A percentile compares a stretch with the other conserved stretches of the same genome.
These are phyloP conservation scores for Samsoniella hepiali DNA, from an alignment of 2,329 filamentous ascomycete genomes.

Conservation along the genomic window DNA sequence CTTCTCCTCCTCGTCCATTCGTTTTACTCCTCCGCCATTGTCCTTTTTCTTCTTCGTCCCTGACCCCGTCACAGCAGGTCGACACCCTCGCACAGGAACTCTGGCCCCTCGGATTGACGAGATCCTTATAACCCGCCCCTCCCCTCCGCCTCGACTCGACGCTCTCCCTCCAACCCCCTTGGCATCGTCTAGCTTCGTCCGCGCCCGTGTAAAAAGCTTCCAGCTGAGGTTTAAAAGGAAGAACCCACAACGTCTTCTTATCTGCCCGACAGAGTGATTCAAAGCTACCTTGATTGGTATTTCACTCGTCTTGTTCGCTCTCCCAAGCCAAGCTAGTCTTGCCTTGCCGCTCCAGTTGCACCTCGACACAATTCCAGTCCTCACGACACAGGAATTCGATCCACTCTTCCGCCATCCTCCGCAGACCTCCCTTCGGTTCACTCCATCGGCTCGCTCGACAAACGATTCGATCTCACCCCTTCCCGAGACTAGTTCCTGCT, in stretches of 20 bases:
- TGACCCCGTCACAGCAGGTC: constrained; percentile 38
- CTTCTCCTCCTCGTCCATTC: constrained; percentile 45
- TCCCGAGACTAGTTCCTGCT: constrained; percentile 16
- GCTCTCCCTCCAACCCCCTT: constrained; percentile 9
- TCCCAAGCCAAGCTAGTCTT: constrained; percentile 15
- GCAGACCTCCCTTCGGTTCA: constrained; percentile 19
- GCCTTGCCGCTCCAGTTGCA: neutral
- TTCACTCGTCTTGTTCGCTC: constrained; percentile 27
- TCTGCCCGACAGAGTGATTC: constrained; percentile 31
- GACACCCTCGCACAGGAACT: constrained; percentile 27
- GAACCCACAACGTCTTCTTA: constrained; percentile 9
- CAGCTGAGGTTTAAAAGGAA: neutral
- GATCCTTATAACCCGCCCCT: constrained; percentile 15
- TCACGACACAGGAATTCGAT: constrained; percentile 20
- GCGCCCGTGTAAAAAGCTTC: neutral
- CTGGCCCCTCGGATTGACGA: constrained; percentile 26
- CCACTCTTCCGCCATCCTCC: constrained; percentile 20
- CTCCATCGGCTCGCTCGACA: constrained; percentile 13
- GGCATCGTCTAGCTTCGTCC: neutral
- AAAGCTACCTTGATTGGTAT: constrained; percentile 40
- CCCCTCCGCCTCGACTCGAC: constrained; percentile 18
- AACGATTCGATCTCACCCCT: constrained; percentile 14
- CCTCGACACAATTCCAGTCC: constrained; percentile 15
- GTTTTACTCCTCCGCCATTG: constrained; percentile 45
- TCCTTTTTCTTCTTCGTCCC: constrained; percentile 46